Evolutionary conservation across 2,329 filamentous ascomycete genomes (phyloP).

Genomic region (Iodosphaeria phyllophila): DNA sequence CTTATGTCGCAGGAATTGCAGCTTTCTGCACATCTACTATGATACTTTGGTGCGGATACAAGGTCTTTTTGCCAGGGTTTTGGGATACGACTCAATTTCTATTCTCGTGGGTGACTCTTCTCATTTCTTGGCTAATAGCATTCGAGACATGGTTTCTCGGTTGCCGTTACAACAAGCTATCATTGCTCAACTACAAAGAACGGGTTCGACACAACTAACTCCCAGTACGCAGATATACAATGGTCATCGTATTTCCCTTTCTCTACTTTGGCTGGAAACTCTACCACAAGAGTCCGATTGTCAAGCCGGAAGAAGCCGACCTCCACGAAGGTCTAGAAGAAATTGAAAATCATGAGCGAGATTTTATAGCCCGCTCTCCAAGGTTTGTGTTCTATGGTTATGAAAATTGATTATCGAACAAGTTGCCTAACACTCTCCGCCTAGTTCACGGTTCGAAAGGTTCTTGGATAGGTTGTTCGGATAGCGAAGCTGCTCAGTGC

Average conservation of each 20-base stretch:
- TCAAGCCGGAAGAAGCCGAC: constrained; percentile 40
- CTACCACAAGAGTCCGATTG: constrained; percentile 39
- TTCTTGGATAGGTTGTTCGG: constrained; percentile 2
- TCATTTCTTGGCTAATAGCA: neutral
- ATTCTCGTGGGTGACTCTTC: constrained; percentile 34
- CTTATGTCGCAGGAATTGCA: constrained; percentile 52
- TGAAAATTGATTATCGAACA: too few relatives aligned
- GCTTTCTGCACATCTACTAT: constrained; percentile 46
- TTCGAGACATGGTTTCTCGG: neutral
- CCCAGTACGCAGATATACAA: constrained; percentile 52
- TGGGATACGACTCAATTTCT: constrained; percentile 57
- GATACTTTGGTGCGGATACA: constrained; percentile 58
- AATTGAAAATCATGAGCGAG: constrained; percentile 48
- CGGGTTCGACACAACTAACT: neutral
- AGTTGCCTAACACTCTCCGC: too few relatives aligned
- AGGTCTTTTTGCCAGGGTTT: constrained; percentile 49
- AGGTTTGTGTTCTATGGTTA: constrained; percentile 21
- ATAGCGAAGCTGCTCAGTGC: too few relatives aligned
- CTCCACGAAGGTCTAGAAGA: constrained; percentile 41
- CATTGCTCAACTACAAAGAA: neutral
- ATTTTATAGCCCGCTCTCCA: constrained; percentile 33
- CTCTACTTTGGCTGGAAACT: constrained; percentile 58
- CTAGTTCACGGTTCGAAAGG: constrained; percentile 1
- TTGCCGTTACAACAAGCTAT: neutral
- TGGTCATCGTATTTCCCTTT: constrained; percentile 51